These are phyloP conservation scores for Sclerotinia nivalis DNA, from an alignment of 2,329 filamentous ascomycete genomes.

Conservation along the genomic window DNA sequence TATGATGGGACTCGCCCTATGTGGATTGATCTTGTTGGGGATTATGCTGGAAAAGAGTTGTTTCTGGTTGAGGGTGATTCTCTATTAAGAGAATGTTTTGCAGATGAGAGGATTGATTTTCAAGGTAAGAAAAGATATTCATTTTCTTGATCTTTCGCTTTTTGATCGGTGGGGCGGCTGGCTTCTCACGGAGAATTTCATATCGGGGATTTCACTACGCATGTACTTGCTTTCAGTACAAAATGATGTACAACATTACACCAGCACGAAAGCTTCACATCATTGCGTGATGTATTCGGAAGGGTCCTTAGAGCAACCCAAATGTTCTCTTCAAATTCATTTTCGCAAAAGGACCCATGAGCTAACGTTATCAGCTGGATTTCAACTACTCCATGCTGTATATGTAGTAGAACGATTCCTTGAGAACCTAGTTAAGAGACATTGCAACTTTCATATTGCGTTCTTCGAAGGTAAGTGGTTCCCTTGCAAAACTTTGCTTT, in stretches of 20 bases:
- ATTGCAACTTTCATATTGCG: slow-evolving; percentile 69
- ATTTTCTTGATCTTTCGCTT: background rate
- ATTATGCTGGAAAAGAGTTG: slow-evolving; percentile 72
- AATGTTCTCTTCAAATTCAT: too few relatives aligned
- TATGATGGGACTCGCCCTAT: slow-evolving; percentile 48
- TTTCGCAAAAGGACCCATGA: background rate
- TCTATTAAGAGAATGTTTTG: slow-evolving; percentile 64
- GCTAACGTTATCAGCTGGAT: slow-evolving; percentile 51
- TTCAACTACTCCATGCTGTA: slow-evolving; percentile 70
- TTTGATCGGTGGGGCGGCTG: background rate
- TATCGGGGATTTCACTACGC: background rate
- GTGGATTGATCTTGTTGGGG: slow-evolving; percentile 67
- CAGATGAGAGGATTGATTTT: slow-evolving; percentile 65
- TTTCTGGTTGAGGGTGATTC: slow-evolving; percentile 75
- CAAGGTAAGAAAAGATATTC: slow-evolving; percentile 43
- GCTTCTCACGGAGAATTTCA: slow-evolving; percentile 11
- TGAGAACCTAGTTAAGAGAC: slow-evolving; percentile 57
- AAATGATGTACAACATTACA: background rate
- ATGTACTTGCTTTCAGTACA: background rate
- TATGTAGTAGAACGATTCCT: slow-evolving; percentile 70
- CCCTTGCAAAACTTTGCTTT: background rate
- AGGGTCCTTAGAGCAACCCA: background rate
- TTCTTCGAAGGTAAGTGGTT: slow-evolving; percentile 55
- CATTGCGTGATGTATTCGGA: background rate
- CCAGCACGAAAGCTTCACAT: background rate